A percentile compares a stretch with the other conserved stretches of the same genome.
These are phyloP conservation scores for Saururus chinensis DNA, from an alignment of 164 flowering plant genomes.

Conservation along the genomic window DNA sequence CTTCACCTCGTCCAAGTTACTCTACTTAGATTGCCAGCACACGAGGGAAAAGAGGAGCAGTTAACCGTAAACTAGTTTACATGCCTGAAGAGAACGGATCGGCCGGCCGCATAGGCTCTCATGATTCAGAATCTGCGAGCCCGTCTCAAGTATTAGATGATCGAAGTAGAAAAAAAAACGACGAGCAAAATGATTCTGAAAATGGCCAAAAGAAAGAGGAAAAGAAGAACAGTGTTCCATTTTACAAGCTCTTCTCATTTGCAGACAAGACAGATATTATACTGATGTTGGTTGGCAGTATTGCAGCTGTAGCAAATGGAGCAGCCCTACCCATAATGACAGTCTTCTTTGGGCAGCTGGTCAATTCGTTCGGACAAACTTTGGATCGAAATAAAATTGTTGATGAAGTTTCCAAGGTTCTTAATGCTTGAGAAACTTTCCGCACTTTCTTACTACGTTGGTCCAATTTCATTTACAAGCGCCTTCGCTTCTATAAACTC, in stretches of 20 bases:
- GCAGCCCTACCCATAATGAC: constrained; percentile 35
- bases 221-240: constrained; percentile 8
- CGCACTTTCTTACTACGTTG: too few relatives aligned
- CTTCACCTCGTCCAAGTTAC: too few relatives aligned
- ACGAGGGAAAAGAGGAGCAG: neutral
- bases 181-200: neutral
- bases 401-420: constrained; percentile 31
- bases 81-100: neutral
- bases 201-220: neutral
- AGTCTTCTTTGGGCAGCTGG: constrained; percentile 26
- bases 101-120: neutral
- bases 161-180: neutral
- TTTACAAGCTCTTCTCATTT: constrained; percentile 20
- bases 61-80: neutral
- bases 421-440: neutral
- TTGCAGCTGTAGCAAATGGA: constrained; percentile 37
- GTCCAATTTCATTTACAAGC: too few relatives aligned
- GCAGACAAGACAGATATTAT: constrained; percentile 12
- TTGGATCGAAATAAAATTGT: constrained; percentile 9
- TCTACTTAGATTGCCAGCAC: too few relatives aligned
- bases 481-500: too few relatives aligned
- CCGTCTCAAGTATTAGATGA: neutral
- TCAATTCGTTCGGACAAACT: constrained; percentile 24
- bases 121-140: neutral
- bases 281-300: constrained; percentile 25